Evolutionary conservation across 2,329 filamentous ascomycete genomes (phyloP).

Genomic region (Grosmannia huntii): DNA sequence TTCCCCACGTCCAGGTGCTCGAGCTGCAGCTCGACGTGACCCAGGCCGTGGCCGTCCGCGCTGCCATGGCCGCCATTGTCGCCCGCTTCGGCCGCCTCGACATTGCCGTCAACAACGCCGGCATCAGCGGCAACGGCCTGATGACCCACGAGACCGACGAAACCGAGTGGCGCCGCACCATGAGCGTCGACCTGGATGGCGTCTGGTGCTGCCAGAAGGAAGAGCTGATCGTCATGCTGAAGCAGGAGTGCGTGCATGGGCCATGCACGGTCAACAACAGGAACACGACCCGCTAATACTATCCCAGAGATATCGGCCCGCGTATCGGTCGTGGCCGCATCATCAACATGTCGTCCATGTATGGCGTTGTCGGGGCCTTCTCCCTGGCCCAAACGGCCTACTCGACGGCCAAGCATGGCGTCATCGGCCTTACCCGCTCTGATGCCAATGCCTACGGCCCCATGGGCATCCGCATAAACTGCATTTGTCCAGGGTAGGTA

Average conservation of each 20-base stretch:
- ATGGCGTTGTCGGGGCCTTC: conserved; percentile 30
- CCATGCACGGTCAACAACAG: no score
- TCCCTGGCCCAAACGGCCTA: conserved; percentile 32
- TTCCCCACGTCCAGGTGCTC: conserved; percentile 22
- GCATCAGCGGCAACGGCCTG: conserved; percentile 28
- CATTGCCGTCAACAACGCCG: conserved; percentile 42
- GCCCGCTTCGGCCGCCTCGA: conserved; percentile 39
- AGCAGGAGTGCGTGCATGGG: conserved; percentile 28
- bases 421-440: conserved; percentile 38
- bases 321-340: conserved; percentile 35
- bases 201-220: conserved; percentile 45
- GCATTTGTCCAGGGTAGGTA: conserved; percentile 39
- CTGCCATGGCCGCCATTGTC: conserved; percentile 26
- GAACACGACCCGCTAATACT: no score
- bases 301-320: conserved; percentile 16
- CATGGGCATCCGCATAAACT: conserved; percentile 43
- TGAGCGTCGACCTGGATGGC: conserved; percentile 41
- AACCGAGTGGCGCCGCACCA: conserved; percentile 34
- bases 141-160: conserved; percentile 32
- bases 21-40: conserved; percentile 32
- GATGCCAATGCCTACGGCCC: conserved; percentile 40
- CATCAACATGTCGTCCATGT: conserved; percentile 41
- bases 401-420: conserved; percentile 35
- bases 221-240: conserved; percentile 36
- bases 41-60: conserved; percentile 27